phyloP scores from a whole-genome alignment of 257 asterid genomes.

The Mitragyna speciosa region DNA sequence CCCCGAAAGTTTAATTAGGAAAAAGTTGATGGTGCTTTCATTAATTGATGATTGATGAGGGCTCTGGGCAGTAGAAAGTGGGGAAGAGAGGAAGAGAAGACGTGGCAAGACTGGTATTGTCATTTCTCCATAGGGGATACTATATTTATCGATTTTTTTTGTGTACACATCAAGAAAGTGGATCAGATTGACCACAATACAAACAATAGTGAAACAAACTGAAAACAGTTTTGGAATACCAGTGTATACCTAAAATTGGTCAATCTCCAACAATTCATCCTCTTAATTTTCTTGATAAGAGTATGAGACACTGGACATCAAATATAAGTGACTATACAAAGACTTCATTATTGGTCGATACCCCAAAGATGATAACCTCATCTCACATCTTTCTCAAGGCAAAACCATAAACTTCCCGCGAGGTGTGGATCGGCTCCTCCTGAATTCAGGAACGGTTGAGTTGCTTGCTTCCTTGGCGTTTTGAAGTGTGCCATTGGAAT shows the following conservation, averaged over 20 bases:
- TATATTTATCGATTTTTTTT: not conserved
- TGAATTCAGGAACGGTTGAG: conserved; percentile 38
- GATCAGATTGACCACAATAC: conserved; percentile 8
- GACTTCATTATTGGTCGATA: conserved; percentile 12
- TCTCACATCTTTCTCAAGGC: conserved; percentile 25
- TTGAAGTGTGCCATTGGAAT: conserved; percentile 19
- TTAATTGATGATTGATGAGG: not conserved
- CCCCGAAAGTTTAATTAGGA: no score
- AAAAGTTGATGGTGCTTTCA: not conserved
- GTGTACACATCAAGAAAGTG: conserved; percentile 12
- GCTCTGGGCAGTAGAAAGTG: not conserved
- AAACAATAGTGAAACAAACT: not conserved
- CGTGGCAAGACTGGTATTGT: not conserved
- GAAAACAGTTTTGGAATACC: not conserved
- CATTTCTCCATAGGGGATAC: not conserved
- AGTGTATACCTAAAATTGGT: not conserved
- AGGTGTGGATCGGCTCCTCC: conserved; percentile 83
- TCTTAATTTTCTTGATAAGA: not conserved
- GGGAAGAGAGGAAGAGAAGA: not conserved
- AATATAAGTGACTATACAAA: conserved; percentile 29
- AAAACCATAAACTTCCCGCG: conserved; percentile 67
- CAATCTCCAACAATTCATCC: conserved; percentile 22
- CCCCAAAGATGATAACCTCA: conserved; percentile 4
- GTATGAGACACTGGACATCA: conserved; percentile 8
- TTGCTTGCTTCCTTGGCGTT: conserved; percentile 36